Evolutionary conservation across 495 filamentous ascomycete genomes (phyloP), one percentile per base, ranked within the genome.

Genomic region (Neurospora sp.): DNA sequence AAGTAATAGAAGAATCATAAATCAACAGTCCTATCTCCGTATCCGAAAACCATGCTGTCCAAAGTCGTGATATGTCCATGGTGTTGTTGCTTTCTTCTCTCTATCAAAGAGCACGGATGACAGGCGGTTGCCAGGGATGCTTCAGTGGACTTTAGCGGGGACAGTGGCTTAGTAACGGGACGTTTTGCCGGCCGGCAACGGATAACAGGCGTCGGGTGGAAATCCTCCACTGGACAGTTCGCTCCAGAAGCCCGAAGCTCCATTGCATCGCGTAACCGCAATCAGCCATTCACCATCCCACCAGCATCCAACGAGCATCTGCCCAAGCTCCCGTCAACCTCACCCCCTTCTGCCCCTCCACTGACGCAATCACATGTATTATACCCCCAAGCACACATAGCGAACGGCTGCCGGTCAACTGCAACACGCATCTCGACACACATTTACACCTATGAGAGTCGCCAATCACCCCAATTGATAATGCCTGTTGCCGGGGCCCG

Each of bases 401-500:
- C 20, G 35, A 72, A 41, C 71, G 42, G 71, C 31, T 72, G 27
- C 41, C 40, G 71, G 31, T 60, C 11, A 69, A 27, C 31, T 60
- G 71, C 71, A 31, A 60, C 27, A 60, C 16, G 71, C 71, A 60
- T 72, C 71, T 42, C 71, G 71, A 72, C 20, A 40, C 70, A 62
- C 6, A 18, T 49, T 9, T 23, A 41, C 27, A 39, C 72, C 69
- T 73, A 80, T 80, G 79, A 71, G 44, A 70, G 35, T 27, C 42
- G 41, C 14, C 31, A 39, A 74, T 37, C 41, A 38, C 12, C 41
- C 40, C 27, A 18, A 44, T 46, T 72, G 46, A 71, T 39, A 60
- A 82, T 82, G 80, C 77, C 75, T 76, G 40, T 75, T 71, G 76
- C 78, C 37, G 77, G 78, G 77, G 78, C 78, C 62, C 78, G 79